Percentiles rank a stretch among this genome's conserved stretches.
phyloP scores from a whole-genome alignment of 805 yeast species.

The Ascoidea rubescens region DNA sequence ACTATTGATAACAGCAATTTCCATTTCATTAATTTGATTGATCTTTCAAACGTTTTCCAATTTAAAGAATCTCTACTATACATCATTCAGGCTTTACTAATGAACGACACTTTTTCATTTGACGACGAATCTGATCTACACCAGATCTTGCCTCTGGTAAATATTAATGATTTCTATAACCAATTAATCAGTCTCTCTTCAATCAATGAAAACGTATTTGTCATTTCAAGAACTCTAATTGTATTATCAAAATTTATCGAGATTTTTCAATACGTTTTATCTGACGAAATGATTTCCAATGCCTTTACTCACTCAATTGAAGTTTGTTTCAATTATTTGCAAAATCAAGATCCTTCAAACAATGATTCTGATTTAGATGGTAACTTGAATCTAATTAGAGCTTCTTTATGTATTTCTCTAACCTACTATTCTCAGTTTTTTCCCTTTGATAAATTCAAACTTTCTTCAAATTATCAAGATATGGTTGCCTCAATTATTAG shows the following conservation, averaged over 20 bases:
- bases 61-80: conserved; percentile 27
- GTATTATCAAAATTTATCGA: conserved; percentile 43
- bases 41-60: conserved; percentile 14
- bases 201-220: conserved; percentile 19
- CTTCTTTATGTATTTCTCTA: conserved; percentile 32
- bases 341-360: background rate
- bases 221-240: conserved; percentile 35
- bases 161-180: background rate
- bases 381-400: conserved; percentile 18
- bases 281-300: conserved; percentile 18
- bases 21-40: background rate
- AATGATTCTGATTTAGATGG: conserved; percentile 11
- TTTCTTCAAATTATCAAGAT: conserved; percentile 9
- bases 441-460: conserved; percentile 15
- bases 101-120: conserved; percentile 20
- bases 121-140: conserved; percentile 2
- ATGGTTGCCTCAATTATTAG: conserved; percentile 23
- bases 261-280: conserved; percentile 27
- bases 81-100: conserved; percentile 26
- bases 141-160: background rate
- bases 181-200: background rate
- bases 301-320: conserved; percentile 4
- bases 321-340: conserved; percentile 1
- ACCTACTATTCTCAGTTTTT: conserved; percentile 34
- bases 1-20: background rate